Evolutionary conservation across 768 basidiomycete species (phyloP).

Genomic region (Lentinula sp.): DNA sequence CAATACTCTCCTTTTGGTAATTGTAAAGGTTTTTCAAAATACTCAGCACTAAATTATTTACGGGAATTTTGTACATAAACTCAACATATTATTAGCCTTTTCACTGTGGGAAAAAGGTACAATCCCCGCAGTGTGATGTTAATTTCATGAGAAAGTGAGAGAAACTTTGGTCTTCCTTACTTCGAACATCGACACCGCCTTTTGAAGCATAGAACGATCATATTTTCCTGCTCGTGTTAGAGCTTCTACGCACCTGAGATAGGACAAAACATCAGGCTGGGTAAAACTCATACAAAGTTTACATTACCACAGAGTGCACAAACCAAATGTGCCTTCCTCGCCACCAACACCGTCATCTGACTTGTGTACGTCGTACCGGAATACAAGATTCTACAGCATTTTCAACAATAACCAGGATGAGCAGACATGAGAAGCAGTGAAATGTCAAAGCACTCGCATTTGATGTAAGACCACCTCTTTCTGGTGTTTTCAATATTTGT

Average conservation of each 20-base stretch:
- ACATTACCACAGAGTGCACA: constrained; percentile 75
- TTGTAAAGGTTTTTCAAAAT: too few relatives aligned
- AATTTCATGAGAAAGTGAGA: not conserved
- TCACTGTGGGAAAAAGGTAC: too few relatives aligned
- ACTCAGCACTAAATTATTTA: too few relatives aligned
- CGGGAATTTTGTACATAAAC: too few relatives aligned
- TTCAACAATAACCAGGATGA: not conserved
- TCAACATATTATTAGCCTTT: too few relatives aligned
- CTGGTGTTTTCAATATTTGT: constrained; percentile 78
- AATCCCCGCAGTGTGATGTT: too few relatives aligned
- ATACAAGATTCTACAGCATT: constrained; percentile 65
- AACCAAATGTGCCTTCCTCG: constrained; percentile 91
- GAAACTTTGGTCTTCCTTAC: constrained; percentile 30
- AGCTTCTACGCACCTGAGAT: constrained; percentile 75
- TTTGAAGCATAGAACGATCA: constrained; percentile 57
- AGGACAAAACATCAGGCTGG: not conserved
- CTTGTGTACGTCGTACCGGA: constrained; percentile 82
- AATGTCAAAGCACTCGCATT: constrained; percentile 44
- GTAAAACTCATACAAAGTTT: not conserved
- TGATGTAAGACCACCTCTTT: constrained; percentile 86
- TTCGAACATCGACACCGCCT: constrained; percentile 86
- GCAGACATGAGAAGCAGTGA: not conserved
- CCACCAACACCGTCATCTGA: constrained; percentile 94
- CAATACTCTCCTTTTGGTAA: too few relatives aligned
- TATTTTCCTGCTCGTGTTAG: constrained; percentile 82